phyloP scores from a whole-genome alignment of 2,329 filamentous ascomycete species.

The Colletotrichum sp. region DNA sequence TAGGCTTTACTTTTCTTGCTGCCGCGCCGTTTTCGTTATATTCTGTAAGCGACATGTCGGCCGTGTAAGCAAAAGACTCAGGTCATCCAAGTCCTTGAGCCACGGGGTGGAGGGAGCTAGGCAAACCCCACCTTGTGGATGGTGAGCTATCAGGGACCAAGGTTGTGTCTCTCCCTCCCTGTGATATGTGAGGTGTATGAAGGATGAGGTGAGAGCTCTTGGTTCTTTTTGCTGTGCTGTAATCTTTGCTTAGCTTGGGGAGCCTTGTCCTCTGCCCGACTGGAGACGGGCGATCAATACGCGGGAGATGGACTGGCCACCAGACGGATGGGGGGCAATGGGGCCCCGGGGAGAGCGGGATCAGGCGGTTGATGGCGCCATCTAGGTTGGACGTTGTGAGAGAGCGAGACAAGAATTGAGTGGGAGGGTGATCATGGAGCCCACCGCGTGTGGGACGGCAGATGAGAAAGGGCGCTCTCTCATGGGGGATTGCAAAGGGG shows the following conservation, averaged over 20 bases:
- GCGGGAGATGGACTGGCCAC: background rate
- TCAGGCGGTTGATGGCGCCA: slow-evolving; percentile 6
- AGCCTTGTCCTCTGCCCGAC: background rate
- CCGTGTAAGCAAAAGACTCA: background rate
- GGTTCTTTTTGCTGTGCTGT: background rate
- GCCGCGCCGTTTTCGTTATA: background rate
- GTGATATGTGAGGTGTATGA: background rate
- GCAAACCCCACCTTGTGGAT: background rate
- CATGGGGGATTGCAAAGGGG: background rate
- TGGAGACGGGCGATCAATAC: background rate
- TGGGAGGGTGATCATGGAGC: background rate
- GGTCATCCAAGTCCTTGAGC: background rate
- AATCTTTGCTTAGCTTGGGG: background rate
- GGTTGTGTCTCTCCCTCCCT: background rate
- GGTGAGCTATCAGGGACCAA: background rate
- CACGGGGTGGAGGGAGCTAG: background rate
- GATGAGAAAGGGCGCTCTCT: background rate
- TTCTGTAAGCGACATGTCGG: background rate
- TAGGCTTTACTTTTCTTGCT: background rate
- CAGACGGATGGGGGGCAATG: background rate
- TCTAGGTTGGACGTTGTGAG: background rate
- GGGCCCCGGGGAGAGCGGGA: background rate
- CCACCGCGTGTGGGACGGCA: background rate
- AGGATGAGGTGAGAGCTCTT: background rate
- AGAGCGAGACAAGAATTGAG: background rate